These are phyloP conservation scores for Claviceps arundinis DNA, from an alignment of 2,329 filamentous ascomycete species.

Conservation along the genomic window DNA sequence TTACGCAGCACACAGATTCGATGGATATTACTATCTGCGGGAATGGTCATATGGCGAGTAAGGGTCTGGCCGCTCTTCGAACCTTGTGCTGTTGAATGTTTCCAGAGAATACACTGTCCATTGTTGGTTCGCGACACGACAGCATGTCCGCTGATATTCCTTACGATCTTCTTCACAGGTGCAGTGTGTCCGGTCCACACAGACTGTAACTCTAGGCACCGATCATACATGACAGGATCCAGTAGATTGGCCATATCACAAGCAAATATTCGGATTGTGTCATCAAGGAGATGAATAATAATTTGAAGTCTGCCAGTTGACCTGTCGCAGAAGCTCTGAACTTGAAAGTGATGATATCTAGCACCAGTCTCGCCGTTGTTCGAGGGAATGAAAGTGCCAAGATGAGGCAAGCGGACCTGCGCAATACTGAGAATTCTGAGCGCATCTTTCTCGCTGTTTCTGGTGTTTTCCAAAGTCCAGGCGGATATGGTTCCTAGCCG, in stretches of 20 bases:
- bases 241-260: constrained; percentile 68
- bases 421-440: constrained; percentile 75
- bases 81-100: constrained; percentile 30
- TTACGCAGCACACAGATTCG: constrained; percentile 66
- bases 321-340: constrained; percentile 59
- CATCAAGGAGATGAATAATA: constrained; percentile 74
- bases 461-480: constrained; percentile 83
- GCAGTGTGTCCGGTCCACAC: constrained; percentile 77
- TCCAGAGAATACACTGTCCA: constrained; percentile 76
- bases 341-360: constrained; percentile 42
- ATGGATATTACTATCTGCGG: constrained; percentile 58
- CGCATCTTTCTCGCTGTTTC: constrained; percentile 51
- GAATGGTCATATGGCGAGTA: constrained; percentile 53
- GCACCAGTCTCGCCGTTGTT: constrained; percentile 10
- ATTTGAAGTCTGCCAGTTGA: constrained; percentile 54
- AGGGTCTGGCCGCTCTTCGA: constrained; percentile 35
- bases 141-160: constrained; percentile 68
- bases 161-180: constrained; percentile 72
- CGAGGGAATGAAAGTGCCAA: constrained; percentile 31
- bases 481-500: constrained; percentile 77
- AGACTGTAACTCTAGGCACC: constrained; percentile 47
- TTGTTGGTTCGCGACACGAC: constrained; percentile 68
- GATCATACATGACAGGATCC: constrained; percentile 50
- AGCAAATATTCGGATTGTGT: constrained; percentile 70
- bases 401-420: constrained; percentile 50